A percentile compares a stretch with the other conserved stretches of the same genome.
phyloP scores from a whole-genome alignment of 768 basidiomycete species.

The Holtermannia corniformis region DNA sequence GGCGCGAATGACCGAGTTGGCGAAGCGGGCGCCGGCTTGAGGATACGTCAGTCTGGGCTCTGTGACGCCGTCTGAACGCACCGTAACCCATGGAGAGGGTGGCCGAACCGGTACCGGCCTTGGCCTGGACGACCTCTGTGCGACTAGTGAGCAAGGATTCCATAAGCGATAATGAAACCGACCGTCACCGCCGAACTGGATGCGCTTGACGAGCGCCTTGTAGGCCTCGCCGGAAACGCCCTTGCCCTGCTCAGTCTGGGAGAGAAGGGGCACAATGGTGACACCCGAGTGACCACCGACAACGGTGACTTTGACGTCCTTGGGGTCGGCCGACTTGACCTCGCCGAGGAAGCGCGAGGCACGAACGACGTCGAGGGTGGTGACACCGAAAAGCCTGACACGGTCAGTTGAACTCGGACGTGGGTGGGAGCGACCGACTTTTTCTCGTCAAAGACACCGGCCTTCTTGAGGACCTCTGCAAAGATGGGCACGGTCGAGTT shows the following conservation, averaged over 20 bases:
- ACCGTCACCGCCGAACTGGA: constrained; percentile 89
- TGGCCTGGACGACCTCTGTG: constrained; percentile 84
- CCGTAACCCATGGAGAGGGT: constrained; percentile 90
- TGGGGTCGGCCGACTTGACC: constrained; percentile 48
- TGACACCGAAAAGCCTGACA: constrained; percentile 85
- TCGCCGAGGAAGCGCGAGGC: constrained; percentile 93
- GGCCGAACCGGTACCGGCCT: constrained; percentile 84
- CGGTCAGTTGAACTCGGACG: neutral
- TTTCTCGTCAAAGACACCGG: constrained; percentile 83
- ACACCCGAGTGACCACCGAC: constrained; percentile 91
- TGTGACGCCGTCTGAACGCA: constrained; percentile 1
- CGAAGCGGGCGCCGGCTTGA: constrained; percentile 79
- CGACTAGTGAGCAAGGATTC: neutral
- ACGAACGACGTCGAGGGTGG: constrained; percentile 93
- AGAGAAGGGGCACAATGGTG: constrained; percentile 88
- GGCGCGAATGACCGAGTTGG: constrained; percentile 70
- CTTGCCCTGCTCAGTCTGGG: constrained; percentile 65
- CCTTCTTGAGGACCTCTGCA: constrained; percentile 88
- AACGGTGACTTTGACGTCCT: constrained; percentile 62
- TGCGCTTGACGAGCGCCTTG: constrained; percentile 64
- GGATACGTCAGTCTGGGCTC: neutral
- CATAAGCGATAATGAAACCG: neutral
- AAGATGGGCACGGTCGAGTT: constrained; percentile 98
- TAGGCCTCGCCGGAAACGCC: constrained; percentile 33
- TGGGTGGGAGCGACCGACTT: constrained; percentile 47